A percentile compares a stretch with the other conserved stretches of the same genome.
Conservation (phyloP, 345 rosid species). For the Euphorbia tirucalli region DNA sequence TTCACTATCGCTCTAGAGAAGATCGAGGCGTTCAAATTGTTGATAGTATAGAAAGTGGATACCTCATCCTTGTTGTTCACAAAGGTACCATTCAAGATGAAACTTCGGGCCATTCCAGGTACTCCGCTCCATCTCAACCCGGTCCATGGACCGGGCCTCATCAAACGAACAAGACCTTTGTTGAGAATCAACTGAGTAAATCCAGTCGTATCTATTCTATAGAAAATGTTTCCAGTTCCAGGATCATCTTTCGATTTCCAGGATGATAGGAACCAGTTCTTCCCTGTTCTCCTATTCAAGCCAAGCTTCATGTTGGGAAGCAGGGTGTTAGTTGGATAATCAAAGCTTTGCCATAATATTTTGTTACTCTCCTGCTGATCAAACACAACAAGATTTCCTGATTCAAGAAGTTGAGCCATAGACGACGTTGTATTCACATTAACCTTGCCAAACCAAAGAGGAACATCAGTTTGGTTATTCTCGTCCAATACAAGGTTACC, state of each 20-base stretch:
- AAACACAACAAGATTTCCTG: slow-evolving; percentile 29
- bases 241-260: slow-evolving; percentile 38
- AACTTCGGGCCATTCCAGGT: slow-evolving; percentile 46
- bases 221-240: slow-evolving; percentile 6
- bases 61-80: slow-evolving; percentile 37
- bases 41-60: slow-evolving; percentile 30
- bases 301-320: slow-evolving; percentile 36
- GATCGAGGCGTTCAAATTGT: slow-evolving; percentile 27
- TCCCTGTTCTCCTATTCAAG: slow-evolving; percentile 12
- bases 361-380: not conserved
- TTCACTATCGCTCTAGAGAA: slow-evolving; percentile 49
- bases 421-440: not conserved
- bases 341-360: slow-evolving; percentile 39
- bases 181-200: slow-evolving; percentile 49
- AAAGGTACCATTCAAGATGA: slow-evolving; percentile 30
- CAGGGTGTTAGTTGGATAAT: slow-evolving; percentile 26
- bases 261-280: slow-evolving; percentile 19
- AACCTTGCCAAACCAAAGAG: slow-evolving; percentile 9
- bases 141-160: slow-evolving; percentile 66
- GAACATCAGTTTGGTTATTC: not conserved
- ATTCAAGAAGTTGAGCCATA: slow-evolving; percentile 26
- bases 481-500: slow-evolving; percentile 11
- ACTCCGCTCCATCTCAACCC: slow-evolving; percentile 67
- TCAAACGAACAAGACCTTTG: slow-evolving; percentile 28
- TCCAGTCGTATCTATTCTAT: slow-evolving; percentile 30